Evolutionary conservation across 2,329 filamentous ascomycete genomes (phyloP), one percentile per base, ranked within the genome.

Genomic region (Torrubiellomyces zombiae): DNA sequence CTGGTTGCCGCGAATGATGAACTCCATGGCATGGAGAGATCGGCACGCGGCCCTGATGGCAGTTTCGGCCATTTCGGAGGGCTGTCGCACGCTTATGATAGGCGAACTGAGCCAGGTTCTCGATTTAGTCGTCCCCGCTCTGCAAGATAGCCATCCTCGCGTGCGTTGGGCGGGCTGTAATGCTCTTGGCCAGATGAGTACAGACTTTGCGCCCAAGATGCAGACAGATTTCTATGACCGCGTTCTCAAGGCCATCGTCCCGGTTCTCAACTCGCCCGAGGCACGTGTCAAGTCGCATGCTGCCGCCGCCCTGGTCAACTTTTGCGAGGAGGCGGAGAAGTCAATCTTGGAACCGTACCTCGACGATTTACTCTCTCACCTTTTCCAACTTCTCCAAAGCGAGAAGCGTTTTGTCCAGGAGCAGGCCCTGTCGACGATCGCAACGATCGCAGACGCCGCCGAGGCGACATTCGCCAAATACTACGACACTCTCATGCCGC

Each of bases 111-210:
- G 83, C 48, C 85, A 94, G 45, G 86, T 98, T 13, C 64, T 98
- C 23, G 82, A 92, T 35, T 65, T 98, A 28, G 86, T 98, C n/a
- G 72, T 94, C 24, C 89, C 89, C 10, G 79, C 86, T 18, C 64
- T 98, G 18, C 74, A 76, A 40, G 86, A 98, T 45, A 67, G 78
- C 19, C 89, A 98, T 45, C 80, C 89, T 20, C 80, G 89, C 45
- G 89, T 98, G 28, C 76, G 86, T 41, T 98, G 91, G 75, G 89
- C 89, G 26, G 89, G 85, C 17, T 98, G 89, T 60, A 95, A 98
- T 45, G 89, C 89, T 20, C 67, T 98, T n/a, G 89, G 89, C 15
- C 89, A 98, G 53, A 98, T 98, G 89, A 95, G 86, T 57, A 98
- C 89, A 16, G 89, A 98, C 46, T 98, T 98, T 50, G 86, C 91